Conservation (phyloP, 805 yeast genomes). For the Kockiozyma suomiensis region DNA sequence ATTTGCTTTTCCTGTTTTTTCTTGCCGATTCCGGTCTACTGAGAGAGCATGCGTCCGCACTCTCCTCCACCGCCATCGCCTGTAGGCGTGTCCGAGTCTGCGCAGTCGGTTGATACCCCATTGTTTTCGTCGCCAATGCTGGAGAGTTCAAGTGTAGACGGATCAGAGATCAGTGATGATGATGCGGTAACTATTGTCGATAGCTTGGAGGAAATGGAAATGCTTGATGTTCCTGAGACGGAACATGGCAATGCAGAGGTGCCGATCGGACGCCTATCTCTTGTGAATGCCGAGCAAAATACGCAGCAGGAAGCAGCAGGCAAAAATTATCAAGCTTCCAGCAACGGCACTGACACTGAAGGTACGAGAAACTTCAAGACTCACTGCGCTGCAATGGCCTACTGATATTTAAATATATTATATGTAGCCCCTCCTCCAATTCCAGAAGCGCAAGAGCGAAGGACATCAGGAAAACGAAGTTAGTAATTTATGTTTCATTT, state of each 20-base stretch:
- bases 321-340: not conserved
- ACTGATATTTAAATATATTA: not conserved
- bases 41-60: conserved; percentile 1
- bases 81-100: not conserved
- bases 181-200: not conserved
- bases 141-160: not conserved
- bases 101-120: not conserved
- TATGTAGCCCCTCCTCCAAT: conserved; percentile 5
- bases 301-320: not conserved
- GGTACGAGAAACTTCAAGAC: not conserved
- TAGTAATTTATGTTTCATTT: not conserved
- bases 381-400: not conserved
- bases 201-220: not conserved
- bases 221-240: not conserved
- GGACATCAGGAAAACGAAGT: conserved; percentile 21
- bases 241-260: not conserved
- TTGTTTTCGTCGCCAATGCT: not conserved
- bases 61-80: not conserved
- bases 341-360: not conserved
- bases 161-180: not conserved
- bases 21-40: not conserved
- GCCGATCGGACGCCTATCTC: conserved; percentile 4
- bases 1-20: not conserved
- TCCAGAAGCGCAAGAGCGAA: conserved; percentile 10
- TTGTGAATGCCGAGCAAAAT: not conserved